Evolutionary conservation across 1,284 basidiomycete genomes (phyloP).

Genomic region (Boletellus dicymbophilus): DNA sequence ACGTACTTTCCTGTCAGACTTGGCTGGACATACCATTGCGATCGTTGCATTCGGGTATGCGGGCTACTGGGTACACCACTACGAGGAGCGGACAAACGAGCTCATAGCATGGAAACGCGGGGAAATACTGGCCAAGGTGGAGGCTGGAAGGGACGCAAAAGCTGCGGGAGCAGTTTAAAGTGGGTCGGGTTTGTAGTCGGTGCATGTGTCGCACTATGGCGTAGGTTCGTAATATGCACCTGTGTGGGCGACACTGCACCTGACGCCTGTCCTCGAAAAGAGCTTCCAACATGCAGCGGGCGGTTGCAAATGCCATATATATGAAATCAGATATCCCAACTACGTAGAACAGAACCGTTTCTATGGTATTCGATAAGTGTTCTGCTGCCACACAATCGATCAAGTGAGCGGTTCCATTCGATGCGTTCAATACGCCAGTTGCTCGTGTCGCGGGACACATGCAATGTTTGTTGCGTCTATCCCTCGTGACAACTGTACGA

Average conservation of each 20-base stretch:
- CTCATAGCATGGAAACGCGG: conserved; percentile 62
- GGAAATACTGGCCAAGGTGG: conserved; percentile 46
- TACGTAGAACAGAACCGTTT: neutral
- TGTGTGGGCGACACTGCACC: conserved; percentile 1
- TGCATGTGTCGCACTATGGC: neutral
- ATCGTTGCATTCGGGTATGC: conserved; percentile 66
- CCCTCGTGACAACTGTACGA: conserved; percentile 1
- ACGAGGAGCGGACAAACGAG: conserved; percentile 60
- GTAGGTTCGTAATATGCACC: conserved; percentile 24
- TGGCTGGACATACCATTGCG: conserved; percentile 62
- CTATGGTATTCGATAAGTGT: neutral
- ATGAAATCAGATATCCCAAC: conserved; percentile 24
- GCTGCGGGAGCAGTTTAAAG: conserved; percentile 18
- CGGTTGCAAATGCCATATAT: conserved; percentile 5
- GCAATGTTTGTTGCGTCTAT: too few species aligned
- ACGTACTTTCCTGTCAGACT: conserved; percentile 43
- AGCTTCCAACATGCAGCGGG: conserved; percentile 7
- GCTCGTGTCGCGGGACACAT: neutral
- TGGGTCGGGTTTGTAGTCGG: conserved; percentile 2
- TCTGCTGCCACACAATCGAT: conserved; percentile 1
- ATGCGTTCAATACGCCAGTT: neutral
- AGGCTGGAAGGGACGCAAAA: conserved; percentile 27
- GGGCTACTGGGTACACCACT: conserved; percentile 70
- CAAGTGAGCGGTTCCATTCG: neutral
- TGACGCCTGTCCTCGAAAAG: conserved; percentile 15